Conservation (phyloP, 2,329 filamentous ascomycete genomes). For the Capronia coronata region DNA sequence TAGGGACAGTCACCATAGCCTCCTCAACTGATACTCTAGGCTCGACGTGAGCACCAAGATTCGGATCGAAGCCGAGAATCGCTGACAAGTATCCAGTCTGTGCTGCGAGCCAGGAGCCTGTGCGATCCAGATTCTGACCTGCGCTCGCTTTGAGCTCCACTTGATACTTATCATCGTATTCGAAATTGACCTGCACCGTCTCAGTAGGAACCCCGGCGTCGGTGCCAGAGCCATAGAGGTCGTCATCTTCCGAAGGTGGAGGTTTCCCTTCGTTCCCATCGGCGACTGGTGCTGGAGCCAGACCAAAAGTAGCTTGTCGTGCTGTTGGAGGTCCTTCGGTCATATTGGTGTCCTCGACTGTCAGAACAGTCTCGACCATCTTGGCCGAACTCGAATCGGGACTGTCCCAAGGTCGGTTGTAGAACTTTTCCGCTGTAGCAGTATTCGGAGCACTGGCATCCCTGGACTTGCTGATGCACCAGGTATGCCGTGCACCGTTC, state of each 20-base stretch:
- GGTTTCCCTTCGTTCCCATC: slow-evolving; percentile 1
- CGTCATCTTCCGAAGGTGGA: slow-evolving; percentile 21
- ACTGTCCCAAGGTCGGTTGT: slow-evolving; percentile 68
- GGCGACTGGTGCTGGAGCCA: not conserved
- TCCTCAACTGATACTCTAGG: too few species aligned
- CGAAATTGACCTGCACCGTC: slow-evolving; percentile 44
- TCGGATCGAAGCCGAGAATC: slow-evolving; percentile 51
- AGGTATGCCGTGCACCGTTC: slow-evolving; percentile 68
- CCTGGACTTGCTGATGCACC: slow-evolving; percentile 49
- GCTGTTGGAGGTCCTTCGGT: slow-evolving; percentile 63
- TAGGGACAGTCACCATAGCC: too few species aligned
- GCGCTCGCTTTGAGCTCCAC: slow-evolving; percentile 65
- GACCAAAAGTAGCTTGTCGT: slow-evolving; percentile 32
- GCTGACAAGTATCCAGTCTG: slow-evolving; percentile 71
- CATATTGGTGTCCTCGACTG: slow-evolving; percentile 46
- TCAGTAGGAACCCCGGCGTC: slow-evolving; percentile 24
- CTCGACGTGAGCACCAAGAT: slow-evolving; percentile 16
- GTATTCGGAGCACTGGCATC: slow-evolving; percentile 60
- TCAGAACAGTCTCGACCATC: slow-evolving; percentile 62
- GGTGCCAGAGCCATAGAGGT: slow-evolving; percentile 24
- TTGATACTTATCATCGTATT: slow-evolving; percentile 70
- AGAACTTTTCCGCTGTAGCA: slow-evolving; percentile 86
- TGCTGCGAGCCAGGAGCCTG: slow-evolving; percentile 75
- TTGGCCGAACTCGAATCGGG: slow-evolving; percentile 29
- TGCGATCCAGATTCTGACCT: slow-evolving; percentile 72